Evolutionary conservation across 495 filamentous ascomycete genomes (phyloP).

Genomic region (Neurospora hispaniola): DNA sequence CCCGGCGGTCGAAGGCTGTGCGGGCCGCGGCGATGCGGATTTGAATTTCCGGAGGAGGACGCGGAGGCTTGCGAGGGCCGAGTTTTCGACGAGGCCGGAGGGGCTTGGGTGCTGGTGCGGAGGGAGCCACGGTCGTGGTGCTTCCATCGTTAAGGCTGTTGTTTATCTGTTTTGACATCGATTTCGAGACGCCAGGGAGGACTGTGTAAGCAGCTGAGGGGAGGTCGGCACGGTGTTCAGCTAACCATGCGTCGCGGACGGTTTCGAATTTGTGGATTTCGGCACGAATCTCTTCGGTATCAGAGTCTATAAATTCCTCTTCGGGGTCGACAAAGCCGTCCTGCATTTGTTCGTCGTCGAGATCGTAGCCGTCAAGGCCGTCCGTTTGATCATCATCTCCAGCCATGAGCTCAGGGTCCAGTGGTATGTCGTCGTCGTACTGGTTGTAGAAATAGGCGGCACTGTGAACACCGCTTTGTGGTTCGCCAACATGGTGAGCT

Average conservation of each 20-base stretch:
- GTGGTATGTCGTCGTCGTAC: not conserved
- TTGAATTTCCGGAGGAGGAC: slow-evolving; percentile 67
- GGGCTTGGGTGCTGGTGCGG: not conserved
- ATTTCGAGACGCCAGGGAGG: not conserved
- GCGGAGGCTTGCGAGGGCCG: slow-evolving; percentile 60
- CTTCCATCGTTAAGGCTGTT: not conserved
- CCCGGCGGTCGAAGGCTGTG: slow-evolving; percentile 54
- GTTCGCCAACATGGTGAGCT: not conserved
- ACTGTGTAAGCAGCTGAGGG: not conserved
- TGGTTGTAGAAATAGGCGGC: slow-evolving; percentile 1
- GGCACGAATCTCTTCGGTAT: slow-evolving; percentile 24
- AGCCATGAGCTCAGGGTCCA: not conserved
- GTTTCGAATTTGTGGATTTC: slow-evolving; percentile 27
- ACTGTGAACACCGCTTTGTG: not conserved
- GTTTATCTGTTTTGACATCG: slow-evolving; percentile 5
- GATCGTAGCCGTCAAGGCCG: slow-evolving; percentile 9
- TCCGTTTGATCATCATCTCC: slow-evolving; percentile 2
- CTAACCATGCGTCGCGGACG: slow-evolving; percentile 22
- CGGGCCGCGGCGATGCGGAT: slow-evolving; percentile 58
- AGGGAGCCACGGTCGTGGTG: not conserved
- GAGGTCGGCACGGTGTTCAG: slow-evolving; percentile 18
- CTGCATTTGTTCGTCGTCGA: slow-evolving; percentile 16
- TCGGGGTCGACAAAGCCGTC: slow-evolving; percentile 8
- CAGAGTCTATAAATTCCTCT: slow-evolving; percentile 19
- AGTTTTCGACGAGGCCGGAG: slow-evolving; percentile 11